These are phyloP conservation scores for Cercospora sp. DNA, from an alignment of 2,329 filamentous ascomycete genomes.

Conservation along the genomic window DNA sequence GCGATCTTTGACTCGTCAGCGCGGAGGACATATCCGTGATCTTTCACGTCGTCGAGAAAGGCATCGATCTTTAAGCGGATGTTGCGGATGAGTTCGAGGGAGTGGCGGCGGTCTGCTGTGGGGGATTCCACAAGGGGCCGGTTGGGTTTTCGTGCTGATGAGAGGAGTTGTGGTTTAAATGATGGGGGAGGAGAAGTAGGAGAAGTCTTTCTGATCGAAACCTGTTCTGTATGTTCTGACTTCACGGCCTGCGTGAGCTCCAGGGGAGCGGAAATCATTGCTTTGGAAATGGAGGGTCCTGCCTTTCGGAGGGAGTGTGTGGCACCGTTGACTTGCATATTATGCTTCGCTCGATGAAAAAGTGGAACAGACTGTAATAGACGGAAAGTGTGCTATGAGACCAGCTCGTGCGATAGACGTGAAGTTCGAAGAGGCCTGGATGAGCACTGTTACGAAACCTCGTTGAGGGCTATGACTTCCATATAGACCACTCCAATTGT, in stretches of 20 bases:
- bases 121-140: background rate
- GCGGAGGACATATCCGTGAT: slow-evolving; percentile 11
- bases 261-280: background rate
- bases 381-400: background rate
- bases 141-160: background rate
- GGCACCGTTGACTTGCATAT: background rate
- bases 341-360: background rate
- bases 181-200: background rate
- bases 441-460: too few relatives aligned
- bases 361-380: background rate
- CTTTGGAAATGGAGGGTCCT: slow-evolving; percentile 5
- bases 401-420: slow-evolving; percentile 5
- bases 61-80: slow-evolving; percentile 14
- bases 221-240: background rate
- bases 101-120: background rate
- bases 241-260: slow-evolving; percentile 6
- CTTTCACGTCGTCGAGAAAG: slow-evolving; percentile 11
- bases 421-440: background rate
- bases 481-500: background rate
- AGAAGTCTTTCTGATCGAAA: background rate
- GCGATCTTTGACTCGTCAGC: slow-evolving; percentile 9
- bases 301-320: background rate
- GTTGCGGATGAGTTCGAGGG: background rate
- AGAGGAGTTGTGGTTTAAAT: slow-evolving; percentile 3
- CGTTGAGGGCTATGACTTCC: background rate